Conservation (phyloP, 805 yeast genomes). For the Wickerhamiella australiensis region DNA sequence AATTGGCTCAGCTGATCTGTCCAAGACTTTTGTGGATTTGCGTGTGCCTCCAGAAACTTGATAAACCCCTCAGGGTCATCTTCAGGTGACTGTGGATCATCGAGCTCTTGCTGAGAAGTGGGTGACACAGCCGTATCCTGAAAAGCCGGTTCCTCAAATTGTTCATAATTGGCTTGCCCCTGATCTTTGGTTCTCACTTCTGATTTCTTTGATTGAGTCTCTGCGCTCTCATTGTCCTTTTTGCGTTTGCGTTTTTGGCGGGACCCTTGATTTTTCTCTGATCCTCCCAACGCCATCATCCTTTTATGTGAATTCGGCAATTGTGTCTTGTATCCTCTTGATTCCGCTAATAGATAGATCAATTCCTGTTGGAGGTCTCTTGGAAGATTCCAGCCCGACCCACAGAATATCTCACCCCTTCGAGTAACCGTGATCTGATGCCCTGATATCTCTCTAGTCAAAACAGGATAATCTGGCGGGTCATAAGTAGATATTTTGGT, state of each 20-base stretch:
- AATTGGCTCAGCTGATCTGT: slow-evolving; percentile 34
- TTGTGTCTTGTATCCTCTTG: slow-evolving; percentile 7
- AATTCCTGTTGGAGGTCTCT: background rate
- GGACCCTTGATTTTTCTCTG: too few relatives aligned
- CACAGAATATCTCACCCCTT: background rate
- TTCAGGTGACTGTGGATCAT: background rate
- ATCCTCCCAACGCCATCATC: too few relatives aligned
- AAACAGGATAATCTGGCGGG: slow-evolving; percentile 2
- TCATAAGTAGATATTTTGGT: slow-evolving; percentile 2
- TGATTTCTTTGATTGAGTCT: background rate
- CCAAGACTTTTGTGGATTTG: slow-evolving; percentile 31
- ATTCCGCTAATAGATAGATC: background rate
- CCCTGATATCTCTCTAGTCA: background rate
- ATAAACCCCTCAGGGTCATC: slow-evolving; percentile 5
- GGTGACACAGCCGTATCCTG: background rate
- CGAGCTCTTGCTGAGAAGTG: background rate
- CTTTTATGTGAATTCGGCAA: too few relatives aligned
- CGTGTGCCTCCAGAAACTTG: background rate
- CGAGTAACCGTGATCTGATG: background rate
- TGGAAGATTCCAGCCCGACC: background rate
- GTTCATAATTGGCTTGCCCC: too few relatives aligned
- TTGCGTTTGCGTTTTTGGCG: background rate
- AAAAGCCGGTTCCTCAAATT: slow-evolving; percentile 3
- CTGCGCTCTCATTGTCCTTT: background rate
- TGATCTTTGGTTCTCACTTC: too few relatives aligned